Percentiles rank a stretch among this genome's conserved stretches.
Conservation (phyloP, 352 stramenopile genomes). For the Phytophthora sp. region DNA sequence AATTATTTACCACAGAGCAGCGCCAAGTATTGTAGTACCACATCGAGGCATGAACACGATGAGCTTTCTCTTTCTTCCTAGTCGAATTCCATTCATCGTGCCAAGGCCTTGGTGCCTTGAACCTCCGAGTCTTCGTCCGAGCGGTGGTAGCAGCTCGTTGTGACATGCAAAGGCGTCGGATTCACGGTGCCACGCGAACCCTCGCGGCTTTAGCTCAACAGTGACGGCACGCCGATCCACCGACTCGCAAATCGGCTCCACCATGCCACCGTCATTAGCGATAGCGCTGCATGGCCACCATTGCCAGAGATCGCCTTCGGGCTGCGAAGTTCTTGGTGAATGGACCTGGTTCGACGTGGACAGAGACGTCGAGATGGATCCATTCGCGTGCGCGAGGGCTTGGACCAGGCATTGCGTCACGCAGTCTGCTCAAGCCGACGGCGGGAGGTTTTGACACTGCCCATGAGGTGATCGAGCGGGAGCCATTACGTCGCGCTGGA, state of each 20-base stretch:
- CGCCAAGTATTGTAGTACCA: conserved; percentile 2
- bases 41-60: conserved; percentile 19
- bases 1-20: conserved; percentile 24
- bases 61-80: not conserved
- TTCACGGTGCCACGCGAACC: no score
- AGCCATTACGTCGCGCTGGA: conserved; percentile 5
- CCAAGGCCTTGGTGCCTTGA: no score
- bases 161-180: not conserved
- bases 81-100: no score
- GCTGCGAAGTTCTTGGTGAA: no score
- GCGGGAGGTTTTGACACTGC: not conserved
- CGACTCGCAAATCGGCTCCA: no score
- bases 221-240: no score
- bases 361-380: not conserved
- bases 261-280: no score
- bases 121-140: not conserved
- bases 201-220: no score
- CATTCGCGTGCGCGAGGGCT: not conserved
- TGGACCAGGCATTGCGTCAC: no score
- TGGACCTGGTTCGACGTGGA: no score
- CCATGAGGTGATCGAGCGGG: conserved; percentile 2
- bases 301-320: no score
- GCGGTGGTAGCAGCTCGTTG: not conserved
- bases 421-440: not conserved
- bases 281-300: no score